Base-by-base conservation (phyloP, 768 basidiomycete species). In the Phallus indusiatus region DNA sequence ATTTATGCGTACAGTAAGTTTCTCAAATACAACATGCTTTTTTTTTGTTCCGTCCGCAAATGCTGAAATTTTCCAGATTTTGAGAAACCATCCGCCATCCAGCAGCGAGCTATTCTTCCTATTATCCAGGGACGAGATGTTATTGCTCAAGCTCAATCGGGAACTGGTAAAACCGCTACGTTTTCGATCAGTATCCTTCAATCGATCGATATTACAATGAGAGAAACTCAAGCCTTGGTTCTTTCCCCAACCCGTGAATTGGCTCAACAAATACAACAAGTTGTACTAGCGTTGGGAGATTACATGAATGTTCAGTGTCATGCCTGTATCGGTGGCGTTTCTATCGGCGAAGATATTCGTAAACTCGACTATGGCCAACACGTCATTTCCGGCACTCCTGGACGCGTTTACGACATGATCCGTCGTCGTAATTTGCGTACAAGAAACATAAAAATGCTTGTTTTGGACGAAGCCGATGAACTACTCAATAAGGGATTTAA, bases 251-350 rank as follows among this genome's bases (percentile, higher is more conserved):
- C 95, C n/a, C 90, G 95, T 64, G 95, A 99, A 76, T 80, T 98
- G 59, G 95, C 95, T 20, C 94, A 93, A n/a, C 95, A 97, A 76
- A 99, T 96, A 67, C 94, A 97, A 73, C 95, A 91, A 53, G 94
- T 97, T 64, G 84, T 98, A 33, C 82, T 97, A 60, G 95, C 95
- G 24, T 76, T 99, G 35, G 95, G 95, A 53, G 94, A 98, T 78
- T 97, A 97, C 72, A 95, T 97, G 94, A 96, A 96, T 70, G 90
- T 99, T 61, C 93, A 96, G 69, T 98, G 95, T 73, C 94, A 97
- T 71, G 94, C 94, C 48, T 96, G 94, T 73, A 96, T 98, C 68
- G 95, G 95, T 48, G 95, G 95, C 48, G 95, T 93, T 1, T 92
- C 91, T 42, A 93, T 99, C 65, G 92, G 94, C 17, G 95, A 99